phyloP scores from a whole-genome alignment of 1,284 basidiomycete species.

The Cryptococcus sp. region DNA sequence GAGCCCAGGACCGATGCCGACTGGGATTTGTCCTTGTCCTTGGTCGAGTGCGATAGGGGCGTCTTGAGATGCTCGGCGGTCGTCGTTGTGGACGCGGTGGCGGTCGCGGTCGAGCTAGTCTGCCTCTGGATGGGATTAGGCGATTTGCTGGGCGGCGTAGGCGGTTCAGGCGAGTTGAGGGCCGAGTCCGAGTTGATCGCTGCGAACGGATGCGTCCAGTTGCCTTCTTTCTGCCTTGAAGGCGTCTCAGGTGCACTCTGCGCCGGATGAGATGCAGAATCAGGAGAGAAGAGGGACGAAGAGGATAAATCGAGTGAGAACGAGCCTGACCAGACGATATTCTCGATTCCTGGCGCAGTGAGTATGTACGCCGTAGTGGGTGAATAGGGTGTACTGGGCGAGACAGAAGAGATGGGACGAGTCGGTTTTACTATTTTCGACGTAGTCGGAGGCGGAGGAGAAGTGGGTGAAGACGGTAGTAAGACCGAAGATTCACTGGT shows the following conservation, averaged over 20 bases:
- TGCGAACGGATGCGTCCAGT: conserved; percentile 1
- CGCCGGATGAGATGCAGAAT: too few relatives aligned
- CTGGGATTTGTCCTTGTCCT: too few relatives aligned
- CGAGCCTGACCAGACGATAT: conserved; percentile 10
- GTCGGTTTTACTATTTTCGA: not conserved
- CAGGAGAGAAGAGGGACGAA: too few relatives aligned
- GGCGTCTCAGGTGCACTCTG: not conserved
- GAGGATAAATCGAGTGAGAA: not conserved
- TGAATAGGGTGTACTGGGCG: conserved; percentile 26
- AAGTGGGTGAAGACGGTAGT: not conserved
- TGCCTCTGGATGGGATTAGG: not conserved
- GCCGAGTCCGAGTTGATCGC: conserved; percentile 15
- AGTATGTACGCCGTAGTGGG: conserved; percentile 30
- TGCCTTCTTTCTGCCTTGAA: not conserved
- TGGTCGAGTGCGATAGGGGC: too few relatives aligned
- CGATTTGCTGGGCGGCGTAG: conserved; percentile 1
- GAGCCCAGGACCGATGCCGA: too few relatives aligned
- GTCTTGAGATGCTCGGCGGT: too few relatives aligned
- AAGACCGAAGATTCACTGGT: too few relatives aligned
- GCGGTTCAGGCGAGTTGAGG: conserved; percentile 8
- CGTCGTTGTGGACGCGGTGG: too few relatives aligned
- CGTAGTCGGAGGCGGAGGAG: not conserved
- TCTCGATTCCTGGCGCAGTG: conserved; percentile 11
- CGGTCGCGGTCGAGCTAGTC: too few relatives aligned
- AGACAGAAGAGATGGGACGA: conserved; percentile 1